Conservation (phyloP, 1,139 yeast genomes). For the Diutina siamensis region DNA sequence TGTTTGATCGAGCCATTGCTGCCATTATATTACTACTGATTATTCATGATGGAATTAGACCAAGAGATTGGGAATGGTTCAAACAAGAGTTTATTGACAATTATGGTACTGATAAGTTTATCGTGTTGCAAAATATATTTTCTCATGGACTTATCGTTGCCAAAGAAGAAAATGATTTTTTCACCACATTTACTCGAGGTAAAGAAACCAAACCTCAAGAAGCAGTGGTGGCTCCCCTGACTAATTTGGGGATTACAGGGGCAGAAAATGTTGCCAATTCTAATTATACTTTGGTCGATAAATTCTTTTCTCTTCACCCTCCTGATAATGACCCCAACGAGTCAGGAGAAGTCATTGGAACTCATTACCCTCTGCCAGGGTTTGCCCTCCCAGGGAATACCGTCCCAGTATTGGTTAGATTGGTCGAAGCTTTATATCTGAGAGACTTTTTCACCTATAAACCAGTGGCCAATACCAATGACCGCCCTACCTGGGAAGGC, state of each 20-base stretch:
- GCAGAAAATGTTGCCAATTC: slow-evolving; percentile 21
- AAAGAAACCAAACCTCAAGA: slow-evolving; percentile 7
- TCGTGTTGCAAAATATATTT: slow-evolving; percentile 14
- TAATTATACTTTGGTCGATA: slow-evolving; percentile 28
- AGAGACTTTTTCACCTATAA: slow-evolving; percentile 34
- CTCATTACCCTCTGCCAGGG: slow-evolving; percentile 32
- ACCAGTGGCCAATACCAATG: slow-evolving; percentile 27
- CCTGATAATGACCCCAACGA: slow-evolving; percentile 13
- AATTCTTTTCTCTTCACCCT: slow-evolving; percentile 38
- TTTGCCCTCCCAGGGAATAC: slow-evolving; percentile 42
- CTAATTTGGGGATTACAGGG: slow-evolving; percentile 22
- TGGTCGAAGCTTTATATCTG: slow-evolving; percentile 40
- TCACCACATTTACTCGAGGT: slow-evolving; percentile 18
- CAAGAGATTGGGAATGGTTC: slow-evolving; percentile 41
- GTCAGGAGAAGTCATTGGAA: slow-evolving; percentile 11
- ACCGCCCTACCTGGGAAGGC: slow-evolving; percentile 35
- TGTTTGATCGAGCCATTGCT: slow-evolving; percentile 32
- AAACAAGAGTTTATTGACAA: slow-evolving; percentile 40
- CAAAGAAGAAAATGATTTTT: slow-evolving; percentile 16
- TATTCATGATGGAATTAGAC: slow-evolving; percentile 54
- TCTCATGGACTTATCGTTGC: neutral
- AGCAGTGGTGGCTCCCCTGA: slow-evolving; percentile 11
- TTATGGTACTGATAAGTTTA: slow-evolving; percentile 41
- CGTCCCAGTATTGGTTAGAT: slow-evolving; percentile 36
- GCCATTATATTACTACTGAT: slow-evolving; percentile 43